These are phyloP conservation scores for Chenopodium album DNA, from an alignment of 148 eudicot species.

Conservation along the genomic window DNA sequence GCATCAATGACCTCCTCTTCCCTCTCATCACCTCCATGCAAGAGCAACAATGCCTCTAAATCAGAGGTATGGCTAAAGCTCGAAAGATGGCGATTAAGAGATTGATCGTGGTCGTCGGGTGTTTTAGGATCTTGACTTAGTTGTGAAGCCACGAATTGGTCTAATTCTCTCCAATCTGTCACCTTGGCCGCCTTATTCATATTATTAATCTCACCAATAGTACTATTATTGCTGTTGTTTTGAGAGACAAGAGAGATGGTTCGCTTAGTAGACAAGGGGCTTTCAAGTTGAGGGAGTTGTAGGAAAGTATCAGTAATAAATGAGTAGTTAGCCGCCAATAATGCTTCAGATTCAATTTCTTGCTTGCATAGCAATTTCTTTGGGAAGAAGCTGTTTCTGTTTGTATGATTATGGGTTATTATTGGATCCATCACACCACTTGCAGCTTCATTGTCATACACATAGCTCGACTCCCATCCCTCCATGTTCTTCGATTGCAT, in stretches of 20 bases:
- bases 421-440: slow-evolving; percentile 41
- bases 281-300: slow-evolving; percentile 83
- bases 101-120: slow-evolving; percentile 1
- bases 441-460: slow-evolving; percentile 23
- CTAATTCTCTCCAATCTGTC: slow-evolving; percentile 78
- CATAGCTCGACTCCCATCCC: slow-evolving; percentile 34
- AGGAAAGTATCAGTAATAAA: slow-evolving; percentile 42
- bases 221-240: slow-evolving; percentile 15
- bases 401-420: slow-evolving; percentile 7
- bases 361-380: slow-evolving; percentile 63
- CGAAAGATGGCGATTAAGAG: slow-evolving; percentile 18
- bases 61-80: slow-evolving; percentile 38
- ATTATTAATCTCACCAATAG: slow-evolving; percentile 6
- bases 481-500: slow-evolving; percentile 38
- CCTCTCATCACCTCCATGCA: slow-evolving; percentile 41
- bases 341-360: slow-evolving; percentile 50
- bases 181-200: slow-evolving; percentile 21
- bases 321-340: slow-evolving; percentile 28
- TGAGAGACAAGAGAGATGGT: slow-evolving; percentile 42
- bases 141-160: slow-evolving; percentile 86
- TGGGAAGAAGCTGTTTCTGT: slow-evolving; percentile 21
- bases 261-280: slow-evolving; percentile 42
- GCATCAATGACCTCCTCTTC: slow-evolving; percentile 37
- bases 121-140: slow-evolving; percentile 53
- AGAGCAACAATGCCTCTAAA: slow-evolving; percentile 46